A percentile compares a stretch with the other conserved stretches of the same genome.
Conservation (phyloP, 1,139 yeast genomes). For the Pneumocystis murina region DNA sequence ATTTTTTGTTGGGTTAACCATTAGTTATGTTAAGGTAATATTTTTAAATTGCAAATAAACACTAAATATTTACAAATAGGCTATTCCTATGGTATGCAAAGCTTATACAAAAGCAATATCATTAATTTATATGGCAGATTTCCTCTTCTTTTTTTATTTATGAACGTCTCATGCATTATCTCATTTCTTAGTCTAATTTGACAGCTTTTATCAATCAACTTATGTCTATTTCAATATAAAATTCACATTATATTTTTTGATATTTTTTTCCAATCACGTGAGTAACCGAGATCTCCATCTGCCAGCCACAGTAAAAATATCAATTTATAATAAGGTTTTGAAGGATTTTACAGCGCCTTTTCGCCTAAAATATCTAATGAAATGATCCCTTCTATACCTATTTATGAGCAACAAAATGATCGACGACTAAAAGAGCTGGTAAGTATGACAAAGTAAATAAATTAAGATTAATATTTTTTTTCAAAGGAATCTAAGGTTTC, state of each 20-base stretch:
- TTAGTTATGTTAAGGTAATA: slow-evolving; percentile 76
- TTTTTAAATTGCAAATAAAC: neutral
- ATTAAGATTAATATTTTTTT: neutral
- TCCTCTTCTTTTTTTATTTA: neutral
- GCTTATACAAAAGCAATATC: neutral
- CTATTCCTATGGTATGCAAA: neutral
- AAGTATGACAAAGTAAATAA: neutral
- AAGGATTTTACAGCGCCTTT: no score
- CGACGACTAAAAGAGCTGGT: neutral
- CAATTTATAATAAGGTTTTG: no score
- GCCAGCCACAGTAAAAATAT: no score
- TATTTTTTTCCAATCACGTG: neutral
- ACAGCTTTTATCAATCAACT: neutral
- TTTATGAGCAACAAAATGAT: neutral
- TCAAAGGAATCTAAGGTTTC: neutral
- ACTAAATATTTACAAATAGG: neutral
- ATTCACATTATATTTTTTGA: neutral
- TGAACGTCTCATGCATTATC: neutral
- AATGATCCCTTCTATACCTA: neutral
- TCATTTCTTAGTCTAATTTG: neutral
- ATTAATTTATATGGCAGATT: neutral
- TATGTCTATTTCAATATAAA: neutral
- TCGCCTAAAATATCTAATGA: no score
- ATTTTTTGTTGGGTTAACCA: slow-evolving; percentile 81
- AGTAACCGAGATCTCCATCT: no score